phyloP scores from a whole-genome alignment of 257 asterid genomes.

The Solanum piurae region DNA sequence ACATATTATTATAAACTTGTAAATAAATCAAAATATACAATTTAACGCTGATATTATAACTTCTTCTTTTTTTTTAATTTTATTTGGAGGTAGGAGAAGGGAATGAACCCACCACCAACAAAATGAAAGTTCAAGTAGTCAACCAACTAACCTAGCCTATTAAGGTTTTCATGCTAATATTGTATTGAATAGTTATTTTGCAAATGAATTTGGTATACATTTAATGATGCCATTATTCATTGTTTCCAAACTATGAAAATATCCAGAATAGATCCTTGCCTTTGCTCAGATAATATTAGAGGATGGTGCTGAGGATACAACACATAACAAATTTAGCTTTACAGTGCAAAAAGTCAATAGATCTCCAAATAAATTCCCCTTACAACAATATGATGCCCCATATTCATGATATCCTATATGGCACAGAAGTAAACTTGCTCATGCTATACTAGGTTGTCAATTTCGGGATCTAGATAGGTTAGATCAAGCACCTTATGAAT shows the following conservation, averaged over 20 bases:
- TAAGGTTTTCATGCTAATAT: too few species aligned
- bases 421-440: background rate
- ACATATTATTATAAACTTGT: background rate
- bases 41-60: background rate
- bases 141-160: too few species aligned
- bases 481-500: slow-evolving; percentile 18
- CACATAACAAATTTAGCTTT: background rate
- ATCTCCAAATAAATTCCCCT: background rate
- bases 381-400: background rate
- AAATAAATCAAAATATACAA: background rate
- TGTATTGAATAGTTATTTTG: too few species aligned
- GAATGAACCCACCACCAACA: background rate
- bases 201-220: too few species aligned
- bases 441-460: background rate
- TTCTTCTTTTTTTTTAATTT: too few species aligned
- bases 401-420: background rate
- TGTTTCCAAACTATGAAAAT: background rate
- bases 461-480: background rate
- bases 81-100: background rate
- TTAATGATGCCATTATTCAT: background rate
- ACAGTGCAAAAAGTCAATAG: background rate
- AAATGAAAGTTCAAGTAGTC: too few species aligned
- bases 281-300: background rate
- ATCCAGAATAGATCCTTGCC: background rate
- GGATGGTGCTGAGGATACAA: background rate